Evolutionary conservation across 2,329 filamentous ascomycete genomes (phyloP).

Genomic region (Talaromyces verruculosus): DNA sequence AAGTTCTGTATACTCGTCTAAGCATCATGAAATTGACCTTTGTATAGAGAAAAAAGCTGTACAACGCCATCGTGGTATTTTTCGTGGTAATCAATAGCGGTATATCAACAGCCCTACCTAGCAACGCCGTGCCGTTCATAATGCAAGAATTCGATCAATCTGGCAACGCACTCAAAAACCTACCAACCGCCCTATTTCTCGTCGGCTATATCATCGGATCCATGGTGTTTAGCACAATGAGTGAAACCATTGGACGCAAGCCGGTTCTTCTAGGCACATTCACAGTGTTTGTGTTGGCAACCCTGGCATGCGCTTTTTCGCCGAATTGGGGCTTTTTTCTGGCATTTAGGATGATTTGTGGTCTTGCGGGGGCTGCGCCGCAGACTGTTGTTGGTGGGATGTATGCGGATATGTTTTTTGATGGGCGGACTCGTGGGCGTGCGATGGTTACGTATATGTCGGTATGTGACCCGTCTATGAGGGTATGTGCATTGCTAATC

Average conservation of each 20-base stretch:
- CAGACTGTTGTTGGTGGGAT: constrained; percentile 41
- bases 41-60: constrained; percentile 30
- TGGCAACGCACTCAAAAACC: constrained; percentile 29
- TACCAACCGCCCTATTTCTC: constrained; percentile 30
- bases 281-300: constrained; percentile 30
- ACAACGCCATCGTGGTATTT: constrained; percentile 29
- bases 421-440: constrained; percentile 24
- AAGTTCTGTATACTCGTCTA: neutral
- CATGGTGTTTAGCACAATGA: constrained; percentile 36
- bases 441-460: constrained; percentile 35
- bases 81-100: constrained; percentile 41
- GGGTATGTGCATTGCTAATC: neutral
- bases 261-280: constrained; percentile 41
- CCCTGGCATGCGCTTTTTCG: constrained; percentile 37
- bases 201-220: constrained; percentile 34
- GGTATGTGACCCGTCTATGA: constrained; percentile 17
- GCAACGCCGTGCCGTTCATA: constrained; percentile 40
- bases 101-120: constrained; percentile 40
- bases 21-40: neutral
- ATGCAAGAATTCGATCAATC: constrained; percentile 34
- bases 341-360: constrained; percentile 39
- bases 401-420: constrained; percentile 41
- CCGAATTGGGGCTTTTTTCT: constrained; percentile 36
- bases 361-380: constrained; percentile 37
- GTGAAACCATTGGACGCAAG: constrained; percentile 35